phyloP scores from a whole-genome alignment of 139 green algal species.

The Choricystis sp. region DNA sequence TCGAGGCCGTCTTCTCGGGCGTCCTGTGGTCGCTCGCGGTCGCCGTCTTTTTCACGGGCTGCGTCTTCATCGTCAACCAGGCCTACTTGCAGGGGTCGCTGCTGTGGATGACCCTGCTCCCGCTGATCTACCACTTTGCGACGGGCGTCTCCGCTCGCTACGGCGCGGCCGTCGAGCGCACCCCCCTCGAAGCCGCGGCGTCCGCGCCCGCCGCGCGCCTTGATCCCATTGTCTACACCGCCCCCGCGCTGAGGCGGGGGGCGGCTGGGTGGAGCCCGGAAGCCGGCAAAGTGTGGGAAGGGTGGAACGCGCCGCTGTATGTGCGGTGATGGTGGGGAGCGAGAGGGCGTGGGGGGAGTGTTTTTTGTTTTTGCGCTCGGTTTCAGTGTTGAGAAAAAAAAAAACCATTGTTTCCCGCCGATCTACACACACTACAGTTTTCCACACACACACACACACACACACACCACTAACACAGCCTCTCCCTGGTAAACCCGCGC shows the following conservation, averaged over 20 bases:
- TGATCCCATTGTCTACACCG: background rate
- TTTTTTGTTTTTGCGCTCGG: background rate
- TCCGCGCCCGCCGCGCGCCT: background rate
- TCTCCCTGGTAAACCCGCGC: background rate
- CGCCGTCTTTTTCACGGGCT: conserved; percentile 20
- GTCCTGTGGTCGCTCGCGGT: conserved; percentile 14
- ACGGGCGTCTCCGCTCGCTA: background rate
- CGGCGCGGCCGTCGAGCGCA: conserved; percentile 7
- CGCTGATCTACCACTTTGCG: conserved; percentile 35
- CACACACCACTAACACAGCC: background rate
- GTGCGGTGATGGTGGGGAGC: background rate
- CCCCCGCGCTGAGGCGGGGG: conserved; percentile 4
- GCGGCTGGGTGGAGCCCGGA: conserved; percentile 15
- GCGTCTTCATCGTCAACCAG: conserved; percentile 2
- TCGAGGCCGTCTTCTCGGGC: conserved; percentile 1
- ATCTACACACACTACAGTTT: too few species aligned
- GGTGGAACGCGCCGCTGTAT: conserved; percentile 5
- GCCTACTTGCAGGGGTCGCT: conserved; percentile 3
- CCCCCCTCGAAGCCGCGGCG: conserved; percentile 5
- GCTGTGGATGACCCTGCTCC: background rate
- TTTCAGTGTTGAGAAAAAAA: too few species aligned
- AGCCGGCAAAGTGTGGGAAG: conserved; percentile 17
- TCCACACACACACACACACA: background rate
- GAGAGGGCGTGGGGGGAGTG: background rate
- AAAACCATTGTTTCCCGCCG: too few species aligned